Base-by-base conservation (phyloP, 441 rosid species). In the Melastoma candidum region DNA sequence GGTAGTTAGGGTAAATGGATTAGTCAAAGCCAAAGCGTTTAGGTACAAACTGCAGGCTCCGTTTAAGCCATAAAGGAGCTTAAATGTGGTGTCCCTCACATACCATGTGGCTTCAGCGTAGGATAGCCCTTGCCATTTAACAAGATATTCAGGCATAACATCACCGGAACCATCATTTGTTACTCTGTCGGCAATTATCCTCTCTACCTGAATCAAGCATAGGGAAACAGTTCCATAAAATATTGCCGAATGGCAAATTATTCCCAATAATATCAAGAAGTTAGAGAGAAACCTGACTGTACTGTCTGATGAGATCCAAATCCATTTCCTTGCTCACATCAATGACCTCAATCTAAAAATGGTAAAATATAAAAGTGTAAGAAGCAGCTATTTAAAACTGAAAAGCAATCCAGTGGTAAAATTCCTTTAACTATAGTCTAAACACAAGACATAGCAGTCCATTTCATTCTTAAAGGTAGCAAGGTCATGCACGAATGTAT, bases 311-410 rank as follows among this genome's bases (percentile, higher is more conserved):
- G 65, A 95, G 83, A 70, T 95, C 99, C 67, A 95, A 76, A 71
- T 95, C 99, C 98, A 95, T 95, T 85, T 95, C 99, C 81, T 83
- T 95, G 74, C 97, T 90, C 63, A 95, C 99, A 67, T 90, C 99
- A 67, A 74, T 82, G 77, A 90, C 85, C 81, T 95, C 99, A 59
- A 95, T 90, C 99, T 95, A 74, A 63, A 58, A 61, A 52, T 43
- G 47, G 63, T 55, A 68, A 48, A 44, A 64, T 26, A 61, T 48
- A 24, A 48, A 51, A 56, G 14, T 17, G 9, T 48, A 14, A 12
- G 56, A 53, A 58, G 17, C 32, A 0, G 10, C 17, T 22, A 50
- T 13, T 44, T 17, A 14, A 45, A 22, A 60, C 39, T 46, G 41
- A 49, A 60, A 48, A 2, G 24, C 14, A 44, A 51, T 3, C 11